phyloP scores from a whole-genome alignment of 2,329 filamentous ascomycete species.

The Nannizziopsis arthrosporioides region DNA sequence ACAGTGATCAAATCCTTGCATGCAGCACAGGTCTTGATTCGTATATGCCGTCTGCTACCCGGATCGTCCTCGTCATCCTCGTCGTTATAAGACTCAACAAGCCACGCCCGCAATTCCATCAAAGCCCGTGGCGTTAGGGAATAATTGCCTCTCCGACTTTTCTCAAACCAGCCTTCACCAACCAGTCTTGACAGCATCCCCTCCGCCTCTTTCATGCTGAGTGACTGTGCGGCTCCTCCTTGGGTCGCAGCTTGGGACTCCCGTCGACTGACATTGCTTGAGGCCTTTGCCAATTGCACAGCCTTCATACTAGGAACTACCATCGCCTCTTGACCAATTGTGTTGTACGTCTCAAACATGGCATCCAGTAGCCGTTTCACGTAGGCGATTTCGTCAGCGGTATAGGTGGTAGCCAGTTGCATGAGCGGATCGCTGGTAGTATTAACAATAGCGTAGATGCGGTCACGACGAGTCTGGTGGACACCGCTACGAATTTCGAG shows the following conservation, averaged over 20 bases:
- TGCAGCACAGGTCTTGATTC: slow-evolving; percentile 75
- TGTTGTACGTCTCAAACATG: slow-evolving; percentile 88
- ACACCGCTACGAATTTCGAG: slow-evolving; percentile 68
- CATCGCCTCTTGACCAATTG: slow-evolving; percentile 65
- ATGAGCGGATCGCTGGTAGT: slow-evolving; percentile 72
- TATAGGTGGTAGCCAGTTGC: slow-evolving; percentile 72
- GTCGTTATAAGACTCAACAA: slow-evolving; percentile 85
- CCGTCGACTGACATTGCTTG: slow-evolving; percentile 25
- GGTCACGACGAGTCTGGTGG: slow-evolving; percentile 53
- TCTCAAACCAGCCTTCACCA: slow-evolving; percentile 73
- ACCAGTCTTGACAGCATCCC: slow-evolving; percentile 57
- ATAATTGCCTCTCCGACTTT: slow-evolving; percentile 60
- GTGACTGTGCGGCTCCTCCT: slow-evolving; percentile 34
- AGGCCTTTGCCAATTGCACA: slow-evolving; percentile 49
- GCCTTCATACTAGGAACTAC: slow-evolving; percentile 71
- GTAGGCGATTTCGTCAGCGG: slow-evolving; percentile 75
- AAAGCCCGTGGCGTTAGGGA: slow-evolving; percentile 63
- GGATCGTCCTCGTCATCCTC: slow-evolving; percentile 45
- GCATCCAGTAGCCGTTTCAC: slow-evolving; percentile 76
- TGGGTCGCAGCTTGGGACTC: slow-evolving; percentile 30
- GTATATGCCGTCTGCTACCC: slow-evolving; percentile 44
- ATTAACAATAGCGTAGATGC: slow-evolving; percentile 79
- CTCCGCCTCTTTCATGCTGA: slow-evolving; percentile 72
- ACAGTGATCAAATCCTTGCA: slow-evolving; percentile 83
- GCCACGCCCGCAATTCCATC: slow-evolving; percentile 73